Base-by-base conservation (phyloP, 345 rosid genomes). In the Moricandia moricandioides region DNA sequence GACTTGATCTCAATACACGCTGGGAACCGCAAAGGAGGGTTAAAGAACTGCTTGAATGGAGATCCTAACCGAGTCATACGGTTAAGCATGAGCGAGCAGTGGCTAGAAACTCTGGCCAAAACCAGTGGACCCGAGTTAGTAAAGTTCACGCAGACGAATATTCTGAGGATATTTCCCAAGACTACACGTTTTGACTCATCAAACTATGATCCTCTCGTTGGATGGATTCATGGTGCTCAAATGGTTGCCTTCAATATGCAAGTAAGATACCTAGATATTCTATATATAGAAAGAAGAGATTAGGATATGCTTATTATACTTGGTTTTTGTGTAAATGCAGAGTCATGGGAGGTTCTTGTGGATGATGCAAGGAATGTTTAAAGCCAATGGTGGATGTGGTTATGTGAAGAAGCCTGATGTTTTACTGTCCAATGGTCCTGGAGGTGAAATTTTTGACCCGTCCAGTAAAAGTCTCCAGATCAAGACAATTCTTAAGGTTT, bases 201-300 rank as follows among this genome's bases (percentile, higher is more conserved):
- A 10, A 94, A 94, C 74, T 94, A 91, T 82, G 79, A 88, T 76
- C 97, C 99, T 8, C 77, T 86, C 6, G 40, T 89, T 40, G 97
- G 97, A 27, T 95, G 97, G 97, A 87, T 79, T 76, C 91, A 89
- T 71, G 99, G 97, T 76, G 99, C 99, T 82, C 99, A 95, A 80
- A 92, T 95, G 99, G 97, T 95, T 71, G 99, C 99, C 68, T 95
- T 92, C 65, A 95, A 95, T 76, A 95, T 95, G 97, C 99, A 95
- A 88, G 97, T 94, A 70, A 75, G 69, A 40, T 1, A 6, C 18
- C 9, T n/a, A n/a, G 61, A 75, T 33, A 3, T 24, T 3, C 8
- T 51, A 58, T 6, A 6, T 12, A 21, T n/a, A n/a, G n/a, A 51
- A 12, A 8, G 4, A 4, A 34, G 18, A 24, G 5, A 27, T 56